Base-by-base conservation (phyloP, 306 rosid species). In the Canavalia ensiformis region DNA sequence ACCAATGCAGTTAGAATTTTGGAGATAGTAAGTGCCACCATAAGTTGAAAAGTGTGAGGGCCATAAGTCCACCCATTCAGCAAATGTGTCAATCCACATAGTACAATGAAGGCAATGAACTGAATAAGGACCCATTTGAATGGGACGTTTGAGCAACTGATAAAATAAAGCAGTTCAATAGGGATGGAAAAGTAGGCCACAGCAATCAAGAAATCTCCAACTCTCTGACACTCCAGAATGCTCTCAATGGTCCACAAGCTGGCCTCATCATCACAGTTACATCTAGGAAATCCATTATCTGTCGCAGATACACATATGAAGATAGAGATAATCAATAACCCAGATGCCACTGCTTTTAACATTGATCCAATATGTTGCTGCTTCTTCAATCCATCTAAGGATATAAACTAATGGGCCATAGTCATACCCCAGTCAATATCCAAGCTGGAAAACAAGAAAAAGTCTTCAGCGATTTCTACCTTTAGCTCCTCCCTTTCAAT, bases 101-200 rank as follows among this genome's bases (percentile, higher is more conserved):
- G 85, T 7, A 96, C 99, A 73, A 96, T 96, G 88, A 96, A 96
- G 73, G 98, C 91, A 77, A 96, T 94, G 88, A 96, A 96, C 90
- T 96, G 35, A 74, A 92, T 82, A 31, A 96, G 97, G 75, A 96
- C 99, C 99, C 99, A 96, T 89, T 96, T 96, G 92, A 96, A 96
- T 8, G 99, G 99, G 57, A 96, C 90, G 47, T 96, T 96, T 28
- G 99, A 93, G 94, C 99, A 94, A 87, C 98, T 96, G 51, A 96
- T 89, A 34, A 96, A 96, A 80, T 96, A 96, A 56, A 96, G 97
- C 58, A 96, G 88, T 83, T 96, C 99, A 65, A 96, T 88, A 45
- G 99, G 99, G 67, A 96, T 96, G 7, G 99, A 96, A 69, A 96
- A 96, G 86, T 96, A 96, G 76, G 99, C 99, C 82, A 96, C 98